Evolutionary conservation across 176 grass and related monocot genomes (phyloP).

Genomic region (Eragrostis curvula): DNA sequence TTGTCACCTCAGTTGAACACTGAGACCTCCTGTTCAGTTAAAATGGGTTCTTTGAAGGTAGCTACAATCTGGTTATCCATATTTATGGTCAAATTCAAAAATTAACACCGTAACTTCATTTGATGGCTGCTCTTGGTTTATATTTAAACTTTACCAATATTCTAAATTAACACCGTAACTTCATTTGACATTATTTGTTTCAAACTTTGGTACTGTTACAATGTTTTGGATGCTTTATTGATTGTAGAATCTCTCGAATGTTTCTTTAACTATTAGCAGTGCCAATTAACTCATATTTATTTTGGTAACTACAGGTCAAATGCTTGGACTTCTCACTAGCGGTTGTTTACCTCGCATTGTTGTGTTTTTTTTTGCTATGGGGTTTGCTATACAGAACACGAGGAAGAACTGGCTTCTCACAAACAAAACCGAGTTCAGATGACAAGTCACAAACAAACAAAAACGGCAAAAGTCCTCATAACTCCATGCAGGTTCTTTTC

Average conservation of each 20-base stretch:
- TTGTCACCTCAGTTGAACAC: constrained; percentile 38
- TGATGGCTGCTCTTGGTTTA: neutral
- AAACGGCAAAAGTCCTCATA: constrained; percentile 45
- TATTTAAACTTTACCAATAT: neutral
- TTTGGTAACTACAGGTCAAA: constrained; percentile 78
- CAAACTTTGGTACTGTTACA: constrained; percentile 9
- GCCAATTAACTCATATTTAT: constrained; percentile 20
- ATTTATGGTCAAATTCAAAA: constrained; percentile 19
- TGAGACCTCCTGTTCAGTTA: constrained; percentile 70
- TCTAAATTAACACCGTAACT: constrained; percentile 7
- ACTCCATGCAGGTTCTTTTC: constrained; percentile 58
- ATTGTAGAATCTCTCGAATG: too few species aligned
- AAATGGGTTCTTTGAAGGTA: constrained; percentile 90
- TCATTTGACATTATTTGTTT: constrained; percentile 1
- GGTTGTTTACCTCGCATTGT: constrained; percentile 61
- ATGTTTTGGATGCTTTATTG: neutral
- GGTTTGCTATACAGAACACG: constrained; percentile 58
- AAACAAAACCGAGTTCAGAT: constrained; percentile 50
- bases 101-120: too few species aligned
- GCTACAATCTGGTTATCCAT: constrained; percentile 33
- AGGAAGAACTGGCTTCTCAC: constrained; percentile 42
- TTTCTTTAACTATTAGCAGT: neutral
- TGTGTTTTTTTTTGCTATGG: constrained; percentile 68
- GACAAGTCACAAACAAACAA: constrained; percentile 42
- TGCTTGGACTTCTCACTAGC: constrained; percentile 95